These are phyloP conservation scores for Haplographium delicatum DNA, from an alignment of 495 filamentous ascomycete genomes.

Conservation along the genomic window DNA sequence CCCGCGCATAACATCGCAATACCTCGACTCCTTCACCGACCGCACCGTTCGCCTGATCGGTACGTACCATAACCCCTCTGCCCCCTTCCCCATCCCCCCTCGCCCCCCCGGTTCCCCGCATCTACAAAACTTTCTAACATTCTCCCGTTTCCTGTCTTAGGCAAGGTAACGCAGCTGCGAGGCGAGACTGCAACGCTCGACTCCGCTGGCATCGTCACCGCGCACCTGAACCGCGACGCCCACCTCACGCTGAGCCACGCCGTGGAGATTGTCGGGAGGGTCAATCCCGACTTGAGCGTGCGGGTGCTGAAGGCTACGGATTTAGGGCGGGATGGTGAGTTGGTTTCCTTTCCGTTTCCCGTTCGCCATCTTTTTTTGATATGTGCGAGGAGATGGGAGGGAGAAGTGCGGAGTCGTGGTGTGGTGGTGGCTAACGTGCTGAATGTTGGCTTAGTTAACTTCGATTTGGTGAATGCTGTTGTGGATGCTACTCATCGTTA, in stretches of 20 bases:
- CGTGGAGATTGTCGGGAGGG: slow-evolving; percentile 88
- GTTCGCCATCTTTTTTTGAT: too few species aligned
- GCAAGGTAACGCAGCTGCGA: slow-evolving; percentile 72
- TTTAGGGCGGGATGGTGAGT: slow-evolving; percentile 66
- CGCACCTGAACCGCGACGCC: slow-evolving; percentile 70
- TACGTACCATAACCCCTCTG: too few species aligned
- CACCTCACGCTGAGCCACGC: slow-evolving; percentile 74
- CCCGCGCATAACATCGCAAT: slow-evolving; percentile 62
- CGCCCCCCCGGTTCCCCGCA: not conserved
- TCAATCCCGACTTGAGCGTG: slow-evolving; percentile 71
- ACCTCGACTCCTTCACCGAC: slow-evolving; percentile 63
- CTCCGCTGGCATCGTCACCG: slow-evolving; percentile 66
- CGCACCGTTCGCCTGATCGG: slow-evolving; percentile 76
- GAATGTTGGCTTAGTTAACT: slow-evolving; percentile 55
- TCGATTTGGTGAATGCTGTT: slow-evolving; percentile 69
- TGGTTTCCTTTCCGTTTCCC: slow-evolving; percentile 6
- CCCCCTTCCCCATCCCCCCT: too few species aligned
- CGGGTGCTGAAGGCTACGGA: slow-evolving; percentile 72
- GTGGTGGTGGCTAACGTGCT: slow-evolving; percentile 1
- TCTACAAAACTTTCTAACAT: not conserved
- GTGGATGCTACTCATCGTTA: slow-evolving; percentile 86
- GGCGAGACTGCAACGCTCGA: slow-evolving; percentile 79
- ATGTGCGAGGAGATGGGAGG: not conserved
- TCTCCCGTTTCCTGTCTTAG: slow-evolving; percentile 27
- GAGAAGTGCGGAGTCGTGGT: slow-evolving; percentile 2